Evolutionary conservation across 305 asterid genomes (phyloP).

Genomic region (Ajuga reptans): DNA sequence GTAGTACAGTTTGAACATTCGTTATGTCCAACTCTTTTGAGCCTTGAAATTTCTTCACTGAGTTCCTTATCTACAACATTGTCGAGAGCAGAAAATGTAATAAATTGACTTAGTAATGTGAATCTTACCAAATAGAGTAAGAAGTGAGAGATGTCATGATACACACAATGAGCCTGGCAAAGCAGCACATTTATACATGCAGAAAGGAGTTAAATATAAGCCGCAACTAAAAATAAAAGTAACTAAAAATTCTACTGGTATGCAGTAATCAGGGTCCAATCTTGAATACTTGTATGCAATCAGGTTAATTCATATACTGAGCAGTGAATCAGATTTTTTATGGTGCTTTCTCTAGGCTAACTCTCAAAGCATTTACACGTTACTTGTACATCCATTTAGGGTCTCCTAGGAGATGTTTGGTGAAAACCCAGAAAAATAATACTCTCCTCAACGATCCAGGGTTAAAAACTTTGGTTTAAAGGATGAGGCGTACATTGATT

Average conservation of each 20-base stretch:
- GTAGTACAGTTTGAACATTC: slow-evolving; percentile 16
- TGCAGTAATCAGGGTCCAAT: background rate
- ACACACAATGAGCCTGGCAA: background rate
- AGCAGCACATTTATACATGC: background rate
- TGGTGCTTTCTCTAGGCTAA: background rate
- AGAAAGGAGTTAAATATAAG: background rate
- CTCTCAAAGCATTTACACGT: background rate
- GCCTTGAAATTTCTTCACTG: slow-evolving; percentile 47
- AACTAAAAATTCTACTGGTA: background rate
- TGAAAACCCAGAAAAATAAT: slow-evolving; percentile 7
- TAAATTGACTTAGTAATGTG: background rate
- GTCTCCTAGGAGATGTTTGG: background rate
- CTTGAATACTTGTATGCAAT: background rate
- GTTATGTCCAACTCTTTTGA: slow-evolving; percentile 33
- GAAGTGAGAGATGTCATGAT: background rate
- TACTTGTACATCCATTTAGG: background rate
- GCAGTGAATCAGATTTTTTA: background rate
- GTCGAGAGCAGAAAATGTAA: background rate
- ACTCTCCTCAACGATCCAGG: background rate
- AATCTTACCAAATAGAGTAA: background rate
- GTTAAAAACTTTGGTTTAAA: background rate
- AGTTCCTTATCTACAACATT: slow-evolving; percentile 51
- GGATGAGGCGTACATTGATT: background rate
- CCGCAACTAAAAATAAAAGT: background rate
- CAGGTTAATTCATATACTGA: background rate